phyloP scores from a whole-genome alignment of 2,329 filamentous ascomycete genomes.

The Ceratocystis alfenasii region DNA sequence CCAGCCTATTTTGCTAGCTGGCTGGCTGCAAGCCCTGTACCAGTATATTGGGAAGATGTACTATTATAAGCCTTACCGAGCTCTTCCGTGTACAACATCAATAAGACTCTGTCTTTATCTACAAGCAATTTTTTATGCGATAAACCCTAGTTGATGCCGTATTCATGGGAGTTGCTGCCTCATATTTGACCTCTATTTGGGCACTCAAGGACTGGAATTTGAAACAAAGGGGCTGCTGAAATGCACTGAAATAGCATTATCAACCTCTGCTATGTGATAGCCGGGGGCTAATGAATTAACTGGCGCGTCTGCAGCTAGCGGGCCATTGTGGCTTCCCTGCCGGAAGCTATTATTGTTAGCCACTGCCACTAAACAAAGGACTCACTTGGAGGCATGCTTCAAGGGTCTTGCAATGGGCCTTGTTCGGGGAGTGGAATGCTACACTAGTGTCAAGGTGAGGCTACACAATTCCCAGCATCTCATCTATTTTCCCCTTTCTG shows the following conservation, averaged over 20 bases:
- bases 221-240: constrained; percentile 10
- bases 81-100: constrained; percentile 20
- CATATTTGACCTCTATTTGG: not conserved
- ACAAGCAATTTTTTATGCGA: not conserved
- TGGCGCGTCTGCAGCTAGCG: not conserved
- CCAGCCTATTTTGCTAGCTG: not conserved
- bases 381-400: not conserved
- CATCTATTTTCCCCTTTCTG: not conserved
- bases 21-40: constrained; percentile 16
- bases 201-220: not conserved
- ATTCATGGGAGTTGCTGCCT: not conserved
- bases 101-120: constrained; percentile 9
- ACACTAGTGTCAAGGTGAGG: not conserved
- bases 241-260: not conserved
- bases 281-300: not conserved
- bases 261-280: not conserved
- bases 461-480: not conserved
- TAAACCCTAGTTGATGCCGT: not conserved
- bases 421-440: not conserved
- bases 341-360: not conserved
- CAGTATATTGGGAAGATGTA: constrained; percentile 18
- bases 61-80: not conserved
- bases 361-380: not conserved
- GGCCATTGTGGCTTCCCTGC: constrained; percentile 2
- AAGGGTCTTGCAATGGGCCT: not conserved